Evolutionary conservation across 768 basidiomycete species (phyloP), one percentile per base, ranked within the genome.

Genomic region (Mycena albidolilacea): DNA sequence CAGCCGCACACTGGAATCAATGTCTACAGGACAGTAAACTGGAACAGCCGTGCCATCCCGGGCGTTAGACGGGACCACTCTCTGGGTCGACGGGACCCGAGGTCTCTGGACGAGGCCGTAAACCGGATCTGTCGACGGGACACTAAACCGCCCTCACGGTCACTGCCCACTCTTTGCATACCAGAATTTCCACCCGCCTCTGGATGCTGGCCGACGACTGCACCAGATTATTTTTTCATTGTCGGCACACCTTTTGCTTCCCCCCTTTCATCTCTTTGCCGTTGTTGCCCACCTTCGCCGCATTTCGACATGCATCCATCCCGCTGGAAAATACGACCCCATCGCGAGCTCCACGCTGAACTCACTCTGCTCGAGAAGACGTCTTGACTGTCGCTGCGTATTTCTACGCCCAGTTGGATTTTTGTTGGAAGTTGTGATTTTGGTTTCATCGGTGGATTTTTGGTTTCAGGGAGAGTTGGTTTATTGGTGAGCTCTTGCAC

Each of bases 391-490:
- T 23, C 21, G 59, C 23, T 60, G 59, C 59, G 11, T 60, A 43
- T 60, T 41, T 41, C 39, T 44, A 62, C 60, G 21, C 60, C 60
- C 17, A 44, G 60, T 62, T 62, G 60, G 43, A 62, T 62, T 62
- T 62, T 62, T 23, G 35, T 62, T 38, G 8, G 19, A 37, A 62
- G 60, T 62, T 46, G 60, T 62, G 60, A 62, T 62, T 21, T 14
- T 62, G 58, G 60, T 62, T 44, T 43, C 41, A 5, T 21, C 30
- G 41, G 60, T 44, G 60, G 43, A 44, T 23, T 62, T 62, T 62
- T 60, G 60, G 60, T 62, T 62, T 62, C 60, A 62, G 41, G 60
- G 60, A 62, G 60, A 62, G 60, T 62, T 62, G 60, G 44, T 62
- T 62, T 62, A 62, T 62, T 46, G 60, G 60, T 44, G 60, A 62